A percentile compares a stretch with the other conserved stretches of the same genome.
Evolutionary conservation across 208 protist genomes (phyloP).

Genomic region (Trypanosoma rangeli): DNA sequence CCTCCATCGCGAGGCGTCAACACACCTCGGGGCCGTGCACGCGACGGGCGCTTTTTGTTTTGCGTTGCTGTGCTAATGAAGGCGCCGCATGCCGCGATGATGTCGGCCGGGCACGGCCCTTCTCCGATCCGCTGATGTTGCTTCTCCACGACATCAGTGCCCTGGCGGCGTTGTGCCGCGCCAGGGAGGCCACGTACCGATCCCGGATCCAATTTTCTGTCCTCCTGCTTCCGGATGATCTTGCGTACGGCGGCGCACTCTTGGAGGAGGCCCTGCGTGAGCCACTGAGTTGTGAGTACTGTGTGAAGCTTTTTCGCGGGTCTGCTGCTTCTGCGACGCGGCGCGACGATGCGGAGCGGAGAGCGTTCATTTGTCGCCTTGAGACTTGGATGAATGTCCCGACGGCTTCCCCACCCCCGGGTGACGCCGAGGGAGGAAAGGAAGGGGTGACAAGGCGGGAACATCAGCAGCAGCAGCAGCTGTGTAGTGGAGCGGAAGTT

Average conservation of each 20-base stretch:
- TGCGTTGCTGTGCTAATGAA: slow-evolving; percentile 50
- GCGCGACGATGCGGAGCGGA: slow-evolving; percentile 5
- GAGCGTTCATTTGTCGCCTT: slow-evolving; percentile 11
- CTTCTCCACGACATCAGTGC: slow-evolving; percentile 65
- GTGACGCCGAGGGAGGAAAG: background rate
- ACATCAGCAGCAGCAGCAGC: background rate
- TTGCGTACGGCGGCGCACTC: slow-evolving; percentile 52
- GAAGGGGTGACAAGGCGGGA: background rate
- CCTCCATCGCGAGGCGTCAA: background rate
- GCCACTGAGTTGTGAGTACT: slow-evolving; percentile 48
- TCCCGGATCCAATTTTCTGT: slow-evolving; percentile 41
- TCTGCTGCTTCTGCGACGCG: background rate
- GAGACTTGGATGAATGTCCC: slow-evolving; percentile 14
- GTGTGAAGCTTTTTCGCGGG: slow-evolving; percentile 47
- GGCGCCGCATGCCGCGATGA: background rate
- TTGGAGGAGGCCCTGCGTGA: slow-evolving; percentile 44
- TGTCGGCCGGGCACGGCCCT: background rate
- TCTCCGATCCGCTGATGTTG: slow-evolving; percentile 45
- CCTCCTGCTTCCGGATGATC: slow-evolving; percentile 71
- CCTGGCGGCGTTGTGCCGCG: slow-evolving; percentile 38
- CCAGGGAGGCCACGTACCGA: slow-evolving; percentile 28
- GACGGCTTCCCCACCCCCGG: background rate
- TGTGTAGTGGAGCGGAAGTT: background rate
- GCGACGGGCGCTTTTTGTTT: slow-evolving; percentile 43
- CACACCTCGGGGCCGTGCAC: background rate